These are phyloP conservation scores for Russula olivacea DNA, from an alignment of 768 basidiomycete species.

Conservation along the genomic window DNA sequence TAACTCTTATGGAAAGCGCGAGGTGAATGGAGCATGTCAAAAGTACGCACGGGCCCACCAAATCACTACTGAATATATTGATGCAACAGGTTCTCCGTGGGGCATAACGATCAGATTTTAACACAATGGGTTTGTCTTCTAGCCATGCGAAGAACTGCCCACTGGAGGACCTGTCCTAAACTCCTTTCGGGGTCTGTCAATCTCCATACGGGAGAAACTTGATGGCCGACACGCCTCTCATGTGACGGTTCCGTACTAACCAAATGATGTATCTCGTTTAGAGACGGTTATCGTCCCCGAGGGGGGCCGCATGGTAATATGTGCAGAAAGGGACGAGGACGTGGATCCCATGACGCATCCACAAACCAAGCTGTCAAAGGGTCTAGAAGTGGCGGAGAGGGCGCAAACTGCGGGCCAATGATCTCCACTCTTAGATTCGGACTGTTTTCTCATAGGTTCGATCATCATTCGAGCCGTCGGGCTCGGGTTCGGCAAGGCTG, in stretches of 20 bases:
- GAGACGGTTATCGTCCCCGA: neutral
- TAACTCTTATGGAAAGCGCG: neutral
- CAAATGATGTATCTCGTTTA: too few relatives aligned
- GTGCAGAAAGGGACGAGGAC: neutral
- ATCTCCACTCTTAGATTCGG: neutral
- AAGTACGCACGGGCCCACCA: neutral
- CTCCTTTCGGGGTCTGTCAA: neutral
- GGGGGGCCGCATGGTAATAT: neutral
- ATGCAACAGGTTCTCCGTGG: neutral
- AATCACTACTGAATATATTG: neutral
- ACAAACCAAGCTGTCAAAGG: neutral
- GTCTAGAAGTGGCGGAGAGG: neutral
- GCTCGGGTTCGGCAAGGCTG: neutral
- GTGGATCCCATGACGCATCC: neutral
- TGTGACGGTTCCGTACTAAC: too few relatives aligned
- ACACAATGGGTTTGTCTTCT: neutral
- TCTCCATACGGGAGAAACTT: neutral
- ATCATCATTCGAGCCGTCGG: neutral
- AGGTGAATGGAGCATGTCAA: slow-evolving; percentile 7
- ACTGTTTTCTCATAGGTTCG: neutral
- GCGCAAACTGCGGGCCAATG: neutral
- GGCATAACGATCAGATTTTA: neutral
- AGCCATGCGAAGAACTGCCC: neutral
- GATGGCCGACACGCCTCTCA: too few relatives aligned
- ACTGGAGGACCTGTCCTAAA: neutral